Evolutionary conservation across 305 asterid genomes (phyloP), one percentile per base, ranked within the genome.

Genomic region (Fraxinus platypoda): DNA sequence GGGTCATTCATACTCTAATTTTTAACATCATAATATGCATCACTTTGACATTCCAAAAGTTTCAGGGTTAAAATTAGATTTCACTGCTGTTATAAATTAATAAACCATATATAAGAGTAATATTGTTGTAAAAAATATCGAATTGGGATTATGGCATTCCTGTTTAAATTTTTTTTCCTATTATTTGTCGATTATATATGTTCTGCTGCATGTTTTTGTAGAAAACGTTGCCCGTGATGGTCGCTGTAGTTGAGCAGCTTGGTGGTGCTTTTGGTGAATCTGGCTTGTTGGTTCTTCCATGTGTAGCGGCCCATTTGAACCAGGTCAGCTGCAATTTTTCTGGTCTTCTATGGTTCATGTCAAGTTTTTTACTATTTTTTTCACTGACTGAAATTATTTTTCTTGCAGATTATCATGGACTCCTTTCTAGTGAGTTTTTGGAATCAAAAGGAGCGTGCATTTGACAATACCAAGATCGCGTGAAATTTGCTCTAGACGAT

Each of bases 201-300:
- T 9, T 77, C 19, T 66, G 79, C 77, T 38, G 77, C 38, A 34
- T 81, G 77, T 6, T 46, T 84, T 81, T 82, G 84, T 80, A 93
- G 97, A 94, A 94, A 94, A 94, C 98, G 1, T 88, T 94, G 87
- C 97, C 97, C 12, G 97, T 94, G 85, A 90, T 88, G 96, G 91
- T 94, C 83, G 97, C 97, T n/a, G 98, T 94, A 19, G 94, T 92
- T 26, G 95, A 92, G 84, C 98, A 94, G 87, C 95, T 94, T 59
- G 93, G 98, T 80, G 94, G 94, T 82, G 91, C 95, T 66, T 80
- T 94, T 59, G 98, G 97, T 76, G 93, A 83, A 89, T 88, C 98
- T 17, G 97, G 97, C 74, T 87, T 94, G 83, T 86, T 94, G 68
- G 91, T 94, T 85, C 94, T 94, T 85, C 98, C 98, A 54, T 91